phyloP scores from a whole-genome alignment of 202 grass and related monocot genomes.

The Panicum virgatum region DNA sequence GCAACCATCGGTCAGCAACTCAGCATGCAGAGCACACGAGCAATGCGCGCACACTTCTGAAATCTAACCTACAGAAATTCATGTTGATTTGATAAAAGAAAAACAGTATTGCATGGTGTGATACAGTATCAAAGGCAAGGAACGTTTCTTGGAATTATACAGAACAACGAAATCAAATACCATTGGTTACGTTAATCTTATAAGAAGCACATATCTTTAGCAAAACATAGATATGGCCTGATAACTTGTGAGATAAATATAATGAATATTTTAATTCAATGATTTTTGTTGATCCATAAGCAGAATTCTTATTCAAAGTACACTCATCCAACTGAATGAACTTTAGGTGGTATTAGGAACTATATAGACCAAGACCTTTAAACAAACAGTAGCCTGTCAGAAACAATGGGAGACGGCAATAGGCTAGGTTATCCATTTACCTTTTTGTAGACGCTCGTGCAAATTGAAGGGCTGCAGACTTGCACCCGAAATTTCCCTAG shows the following conservation, averaged over 20 bases:
- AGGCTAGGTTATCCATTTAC: no score
- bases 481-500: slow-evolving; percentile 5
- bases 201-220: not conserved
- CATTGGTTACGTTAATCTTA: not conserved
- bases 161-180: no score
- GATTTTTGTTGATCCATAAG: not conserved
- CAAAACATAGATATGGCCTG: not conserved
- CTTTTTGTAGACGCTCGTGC: not conserved
- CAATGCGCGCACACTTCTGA: not conserved
- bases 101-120: not conserved
- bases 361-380: not conserved
- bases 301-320: not conserved
- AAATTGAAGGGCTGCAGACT: slow-evolving; percentile 21
- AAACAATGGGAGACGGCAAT: not conserved
- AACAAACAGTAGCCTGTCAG: not conserved
- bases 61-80: not conserved
- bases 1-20: slow-evolving; percentile 14
- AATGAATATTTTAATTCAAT: not conserved
- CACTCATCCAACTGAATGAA: not conserved
- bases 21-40: not conserved
- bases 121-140: not conserved
- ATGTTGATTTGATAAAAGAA: slow-evolving; percentile 15
- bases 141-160: not conserved
- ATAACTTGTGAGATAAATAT: not conserved
- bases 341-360: not conserved